A percentile compares a stretch with the other conserved stretches of the same genome.
Conservation (phyloP, 2,329 filamentous ascomycete genomes). For the Bimuria novae-zelandiae region DNA sequence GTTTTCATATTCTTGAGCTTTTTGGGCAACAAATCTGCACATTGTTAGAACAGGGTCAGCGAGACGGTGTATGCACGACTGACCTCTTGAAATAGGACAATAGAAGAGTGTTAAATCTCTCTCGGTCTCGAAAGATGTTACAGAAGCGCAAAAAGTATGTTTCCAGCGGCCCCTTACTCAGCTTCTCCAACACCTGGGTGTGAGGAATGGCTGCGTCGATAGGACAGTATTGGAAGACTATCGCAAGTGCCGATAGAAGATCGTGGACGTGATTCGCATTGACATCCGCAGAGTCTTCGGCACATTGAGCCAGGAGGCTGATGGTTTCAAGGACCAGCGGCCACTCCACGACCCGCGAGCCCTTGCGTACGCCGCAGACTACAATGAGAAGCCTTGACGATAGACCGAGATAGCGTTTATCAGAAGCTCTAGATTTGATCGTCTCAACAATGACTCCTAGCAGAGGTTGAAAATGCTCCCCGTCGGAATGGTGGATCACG, state of each 20-base stretch:
- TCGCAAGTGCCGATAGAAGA: slow-evolving; percentile 58
- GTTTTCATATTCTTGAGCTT: slow-evolving; percentile 37
- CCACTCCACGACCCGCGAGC: slow-evolving; percentile 76
- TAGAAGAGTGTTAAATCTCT: slow-evolving; percentile 78
- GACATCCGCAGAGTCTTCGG: slow-evolving; percentile 43
- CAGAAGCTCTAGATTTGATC: slow-evolving; percentile 50
- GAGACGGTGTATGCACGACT: background rate
- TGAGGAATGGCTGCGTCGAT: slow-evolving; percentile 77
- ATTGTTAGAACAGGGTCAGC: slow-evolving; percentile 22
- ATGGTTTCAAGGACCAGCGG: slow-evolving; percentile 59
- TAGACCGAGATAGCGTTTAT: slow-evolving; percentile 34
- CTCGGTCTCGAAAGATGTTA: slow-evolving; percentile 72
- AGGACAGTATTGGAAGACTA: slow-evolving; percentile 75
- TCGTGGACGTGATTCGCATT: slow-evolving; percentile 27
- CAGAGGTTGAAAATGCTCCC: slow-evolving; percentile 73
- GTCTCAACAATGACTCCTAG: slow-evolving; percentile 60
- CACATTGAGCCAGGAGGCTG: slow-evolving; percentile 34
- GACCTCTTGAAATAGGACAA: slow-evolving; percentile 80
- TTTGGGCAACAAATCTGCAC: slow-evolving; percentile 68
- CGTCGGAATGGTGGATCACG: slow-evolving; percentile 78
- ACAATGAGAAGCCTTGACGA: slow-evolving; percentile 64
- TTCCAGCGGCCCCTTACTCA: slow-evolving; percentile 69
- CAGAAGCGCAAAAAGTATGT: slow-evolving; percentile 84
- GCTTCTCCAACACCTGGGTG: slow-evolving; percentile 65
- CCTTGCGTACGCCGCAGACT: slow-evolving; percentile 79